These are phyloP conservation scores for Cyphellophora attinorum DNA, from an alignment of 2,329 filamentous ascomycete genomes.

Conservation along the genomic window DNA sequence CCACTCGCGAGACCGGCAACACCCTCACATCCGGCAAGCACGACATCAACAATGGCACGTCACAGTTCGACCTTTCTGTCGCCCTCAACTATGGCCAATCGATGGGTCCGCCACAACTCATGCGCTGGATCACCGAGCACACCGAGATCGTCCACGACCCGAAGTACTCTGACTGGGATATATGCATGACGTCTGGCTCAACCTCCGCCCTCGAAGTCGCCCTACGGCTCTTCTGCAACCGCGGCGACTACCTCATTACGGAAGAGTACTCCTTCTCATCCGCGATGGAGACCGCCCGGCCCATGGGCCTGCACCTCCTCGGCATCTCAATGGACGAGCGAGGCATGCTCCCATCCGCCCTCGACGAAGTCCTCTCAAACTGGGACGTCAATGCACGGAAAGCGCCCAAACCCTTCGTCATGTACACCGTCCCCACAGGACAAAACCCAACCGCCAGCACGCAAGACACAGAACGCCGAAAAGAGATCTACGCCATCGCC, in stretches of 20 bases:
- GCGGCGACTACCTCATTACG: constrained; percentile 69
- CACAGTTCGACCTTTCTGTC: constrained; percentile 66
- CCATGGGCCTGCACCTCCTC: constrained; percentile 52
- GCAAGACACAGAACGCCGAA: constrained; percentile 56
- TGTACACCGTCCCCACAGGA: constrained; percentile 69
- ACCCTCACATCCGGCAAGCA: constrained; percentile 68
- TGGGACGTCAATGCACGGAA: constrained; percentile 53
- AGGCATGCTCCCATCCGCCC: constrained; percentile 51
- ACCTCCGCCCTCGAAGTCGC: constrained; percentile 79
- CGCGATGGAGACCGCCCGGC: constrained; percentile 55
- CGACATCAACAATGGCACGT: constrained; percentile 58
- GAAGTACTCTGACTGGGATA: constrained; percentile 83
- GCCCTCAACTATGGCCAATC: constrained; percentile 91
- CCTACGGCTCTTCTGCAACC: constrained; percentile 68
- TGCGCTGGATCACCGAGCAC: constrained; percentile 89
- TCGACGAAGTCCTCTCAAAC: constrained; percentile 54
- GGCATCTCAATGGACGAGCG: constrained; percentile 57
- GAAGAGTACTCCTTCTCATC: constrained; percentile 90
- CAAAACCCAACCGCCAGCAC: constrained; percentile 90
- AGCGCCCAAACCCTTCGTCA: constrained; percentile 54
- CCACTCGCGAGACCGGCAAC: constrained; percentile 51
- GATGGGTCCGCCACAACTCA: constrained; percentile 72
- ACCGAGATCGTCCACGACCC: constrained; percentile 83
- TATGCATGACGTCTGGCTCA: constrained; percentile 73
- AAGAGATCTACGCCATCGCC: constrained; percentile 65